These are phyloP conservation scores for Fusarium sp. DNA, from an alignment of 2,329 filamentous ascomycete species.

Conservation along the genomic window DNA sequence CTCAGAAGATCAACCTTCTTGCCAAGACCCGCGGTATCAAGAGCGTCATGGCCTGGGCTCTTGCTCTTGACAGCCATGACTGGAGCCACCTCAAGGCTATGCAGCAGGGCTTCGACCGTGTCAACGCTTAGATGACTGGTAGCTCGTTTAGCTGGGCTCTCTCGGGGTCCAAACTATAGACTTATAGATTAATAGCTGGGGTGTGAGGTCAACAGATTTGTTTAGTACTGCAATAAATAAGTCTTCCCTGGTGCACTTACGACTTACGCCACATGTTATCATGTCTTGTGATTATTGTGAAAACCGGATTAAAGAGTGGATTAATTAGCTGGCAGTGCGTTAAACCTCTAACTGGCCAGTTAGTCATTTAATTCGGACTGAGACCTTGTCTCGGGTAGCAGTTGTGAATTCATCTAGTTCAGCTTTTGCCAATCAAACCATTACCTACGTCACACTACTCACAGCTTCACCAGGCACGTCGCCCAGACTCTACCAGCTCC, in stretches of 20 bases:
- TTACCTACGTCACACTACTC: too few relatives aligned
- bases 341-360: accelerated
- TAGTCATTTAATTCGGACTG: not conserved
- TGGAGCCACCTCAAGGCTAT: slow-evolving; percentile 57
- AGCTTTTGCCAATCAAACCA: too few relatives aligned
- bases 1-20: slow-evolving; percentile 59
- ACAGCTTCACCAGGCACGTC: too few relatives aligned
- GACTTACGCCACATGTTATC: accelerated
- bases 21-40: slow-evolving; percentile 52
- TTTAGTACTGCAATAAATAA: not conserved
- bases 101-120: slow-evolving; percentile 38
- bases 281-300: accelerated
- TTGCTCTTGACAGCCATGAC: slow-evolving; percentile 59
- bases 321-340: accelerated
- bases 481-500: too few relatives aligned
- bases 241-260: not conserved
- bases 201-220: not conserved
- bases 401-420: too few relatives aligned
- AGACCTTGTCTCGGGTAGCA: not conserved
- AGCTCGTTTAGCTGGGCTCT: not conserved
- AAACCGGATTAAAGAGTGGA: accelerated
- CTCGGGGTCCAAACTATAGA: not conserved
- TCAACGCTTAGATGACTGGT: not conserved
- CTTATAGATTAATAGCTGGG: not conserved
- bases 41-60: slow-evolving; percentile 64